Evolutionary conservation across 2,329 filamentous ascomycete species (phyloP).

Genomic region (Colletotrichum zoysiae): DNA sequence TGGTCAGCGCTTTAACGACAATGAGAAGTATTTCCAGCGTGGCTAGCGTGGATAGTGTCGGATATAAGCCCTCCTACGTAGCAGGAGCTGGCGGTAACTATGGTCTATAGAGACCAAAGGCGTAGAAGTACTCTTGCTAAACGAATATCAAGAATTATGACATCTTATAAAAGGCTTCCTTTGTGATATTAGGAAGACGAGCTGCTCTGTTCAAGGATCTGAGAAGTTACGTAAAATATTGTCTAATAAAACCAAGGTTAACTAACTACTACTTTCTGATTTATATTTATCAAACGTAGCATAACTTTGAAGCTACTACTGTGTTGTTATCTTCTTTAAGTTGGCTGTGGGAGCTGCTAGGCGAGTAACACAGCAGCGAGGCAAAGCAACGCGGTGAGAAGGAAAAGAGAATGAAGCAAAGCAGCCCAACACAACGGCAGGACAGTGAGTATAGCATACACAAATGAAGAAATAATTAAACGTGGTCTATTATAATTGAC

Average conservation of each 20-base stretch:
- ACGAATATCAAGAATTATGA: constrained; percentile 12
- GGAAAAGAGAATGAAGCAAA: too few relatives aligned
- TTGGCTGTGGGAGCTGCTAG: not conserved
- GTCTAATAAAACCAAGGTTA: not conserved
- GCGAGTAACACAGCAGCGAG: too few relatives aligned
- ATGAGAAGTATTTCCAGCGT: not conserved
- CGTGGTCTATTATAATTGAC: too few relatives aligned
- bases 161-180: not conserved
- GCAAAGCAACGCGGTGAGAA: too few relatives aligned
- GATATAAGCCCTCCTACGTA: too few relatives aligned
- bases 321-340: not conserved
- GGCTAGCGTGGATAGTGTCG: not conserved
- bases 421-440: too few relatives aligned
- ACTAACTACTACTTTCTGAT: too few relatives aligned
- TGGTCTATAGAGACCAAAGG: not conserved
- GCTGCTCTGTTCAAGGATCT: not conserved
- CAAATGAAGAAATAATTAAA: too few relatives aligned
- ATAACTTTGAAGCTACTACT: not conserved
- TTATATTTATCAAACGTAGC: too few relatives aligned
- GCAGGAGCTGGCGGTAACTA: not conserved
- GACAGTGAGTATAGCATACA: too few relatives aligned
- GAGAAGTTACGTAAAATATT: too few relatives aligned
- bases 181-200: too few relatives aligned
- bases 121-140: not conserved
- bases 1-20: constrained; percentile 3